phyloP scores from a whole-genome alignment of 495 filamentous ascomycete species.

The Penicillium canescens region DNA sequence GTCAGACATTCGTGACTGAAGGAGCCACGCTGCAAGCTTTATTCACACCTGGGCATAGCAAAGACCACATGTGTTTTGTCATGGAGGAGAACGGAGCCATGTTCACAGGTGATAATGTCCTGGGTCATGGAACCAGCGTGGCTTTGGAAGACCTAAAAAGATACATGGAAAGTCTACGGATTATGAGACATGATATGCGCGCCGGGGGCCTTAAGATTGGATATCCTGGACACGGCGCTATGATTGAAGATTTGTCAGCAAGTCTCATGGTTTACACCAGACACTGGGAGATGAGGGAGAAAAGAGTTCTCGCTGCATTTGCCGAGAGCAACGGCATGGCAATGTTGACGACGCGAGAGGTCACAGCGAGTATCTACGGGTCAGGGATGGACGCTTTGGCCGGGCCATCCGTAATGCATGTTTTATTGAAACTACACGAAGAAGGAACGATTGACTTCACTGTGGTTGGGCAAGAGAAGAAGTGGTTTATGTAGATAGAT shows the following conservation, averaged over 20 bases:
- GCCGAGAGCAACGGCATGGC: slow-evolving; percentile 9
- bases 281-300: slow-evolving; percentile 37
- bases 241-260: slow-evolving; percentile 32
- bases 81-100: slow-evolving; percentile 65
- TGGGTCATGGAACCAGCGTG: slow-evolving; percentile 39
- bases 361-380: slow-evolving; percentile 11
- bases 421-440: slow-evolving; percentile 49
- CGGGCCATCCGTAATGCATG: slow-evolving; percentile 50
- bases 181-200: slow-evolving; percentile 31
- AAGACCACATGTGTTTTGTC: slow-evolving; percentile 51
- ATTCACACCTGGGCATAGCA: slow-evolving; percentile 41
- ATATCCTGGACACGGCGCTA: slow-evolving; percentile 44
- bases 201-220: slow-evolving; percentile 29
- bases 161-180: slow-evolving; percentile 36
- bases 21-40: slow-evolving; percentile 43
- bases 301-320: slow-evolving; percentile 29
- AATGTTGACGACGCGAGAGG: slow-evolving; percentile 37
- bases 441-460: slow-evolving; percentile 52
- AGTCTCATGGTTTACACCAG: slow-evolving; percentile 32
- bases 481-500: slow-evolving; percentile 39
- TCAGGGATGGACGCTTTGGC: slow-evolving; percentile 31
- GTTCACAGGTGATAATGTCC: slow-evolving; percentile 78
- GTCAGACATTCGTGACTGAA: slow-evolving; percentile 38
- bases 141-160: slow-evolving; percentile 35
- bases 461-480: slow-evolving; percentile 34